These are phyloP conservation scores for Pneumocystis canis DNA, from an alignment of 1,139 yeast genomes.

Conservation along the genomic window DNA sequence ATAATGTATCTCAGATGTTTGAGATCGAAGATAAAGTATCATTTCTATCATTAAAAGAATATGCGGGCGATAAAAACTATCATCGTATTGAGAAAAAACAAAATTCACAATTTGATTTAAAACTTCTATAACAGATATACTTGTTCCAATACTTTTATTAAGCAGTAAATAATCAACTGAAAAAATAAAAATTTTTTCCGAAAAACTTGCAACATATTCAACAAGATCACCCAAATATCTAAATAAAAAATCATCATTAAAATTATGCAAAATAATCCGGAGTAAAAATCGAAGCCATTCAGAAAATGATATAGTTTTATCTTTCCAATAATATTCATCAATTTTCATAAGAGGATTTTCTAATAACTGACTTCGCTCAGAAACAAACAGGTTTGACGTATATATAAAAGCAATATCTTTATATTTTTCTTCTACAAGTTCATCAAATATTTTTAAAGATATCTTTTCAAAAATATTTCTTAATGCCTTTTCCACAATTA, in stretches of 20 bases:
- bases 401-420: not conserved
- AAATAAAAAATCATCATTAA: not conserved
- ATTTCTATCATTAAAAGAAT: not conserved
- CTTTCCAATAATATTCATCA: not conserved
- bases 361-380: not conserved
- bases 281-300: not conserved
- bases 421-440: not conserved
- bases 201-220: not conserved
- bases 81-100: not conserved
- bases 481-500: not conserved
- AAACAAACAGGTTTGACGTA: not conserved
- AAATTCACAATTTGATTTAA: not conserved
- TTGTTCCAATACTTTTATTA: not conserved
- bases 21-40: not conserved
- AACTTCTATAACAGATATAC: not conserved
- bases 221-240: not conserved
- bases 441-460: not conserved
- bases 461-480: not conserved
- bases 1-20: conserved; percentile 1
- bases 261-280: not conserved
- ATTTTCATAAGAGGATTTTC: not conserved
- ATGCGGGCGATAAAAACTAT: not conserved
- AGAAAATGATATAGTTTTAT: not conserved
- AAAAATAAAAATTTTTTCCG: not conserved
- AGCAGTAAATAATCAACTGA: not conserved